Conservation (phyloP, 1,139 yeast species). For the Torulaspora pretoriensis region DNA sequence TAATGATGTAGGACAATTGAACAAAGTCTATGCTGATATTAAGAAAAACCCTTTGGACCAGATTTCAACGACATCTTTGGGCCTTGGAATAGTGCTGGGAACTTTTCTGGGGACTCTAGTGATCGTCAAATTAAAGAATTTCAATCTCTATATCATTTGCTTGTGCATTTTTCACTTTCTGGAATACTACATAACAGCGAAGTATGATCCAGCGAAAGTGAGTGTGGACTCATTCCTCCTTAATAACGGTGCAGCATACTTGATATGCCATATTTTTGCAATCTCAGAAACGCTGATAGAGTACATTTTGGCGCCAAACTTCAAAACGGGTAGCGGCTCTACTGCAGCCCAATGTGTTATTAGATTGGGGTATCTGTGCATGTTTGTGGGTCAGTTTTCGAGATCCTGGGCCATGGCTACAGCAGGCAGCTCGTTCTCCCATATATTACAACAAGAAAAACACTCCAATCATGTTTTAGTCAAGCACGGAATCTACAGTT, state of each 20-base stretch:
- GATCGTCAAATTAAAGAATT: slow-evolving; percentile 35
- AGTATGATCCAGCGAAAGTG: slow-evolving; percentile 61
- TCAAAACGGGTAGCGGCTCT: slow-evolving; percentile 22
- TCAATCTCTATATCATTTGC: slow-evolving; percentile 49
- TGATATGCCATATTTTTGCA: slow-evolving; percentile 58
- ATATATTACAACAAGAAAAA: slow-evolving; percentile 58
- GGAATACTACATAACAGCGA: slow-evolving; percentile 76
- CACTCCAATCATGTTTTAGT: slow-evolving; percentile 58
- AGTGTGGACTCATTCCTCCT: slow-evolving; percentile 74
- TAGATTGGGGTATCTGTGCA: slow-evolving; percentile 45
- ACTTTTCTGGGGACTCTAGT: slow-evolving; percentile 35
- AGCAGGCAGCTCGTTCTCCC: slow-evolving; percentile 86
- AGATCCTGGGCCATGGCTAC: slow-evolving; percentile 81
- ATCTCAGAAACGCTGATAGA: slow-evolving; percentile 46
- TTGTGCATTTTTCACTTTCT: slow-evolving; percentile 68
- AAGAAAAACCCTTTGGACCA: slow-evolving; percentile 37
- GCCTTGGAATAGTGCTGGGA: slow-evolving; percentile 43
- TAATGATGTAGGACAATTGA: neutral
- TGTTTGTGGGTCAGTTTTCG: slow-evolving; percentile 57
- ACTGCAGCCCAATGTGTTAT: slow-evolving; percentile 22
- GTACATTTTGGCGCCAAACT: slow-evolving; percentile 38
- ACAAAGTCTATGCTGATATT: slow-evolving; percentile 7
- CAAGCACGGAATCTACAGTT: slow-evolving; percentile 64
- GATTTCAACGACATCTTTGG: slow-evolving; percentile 41
- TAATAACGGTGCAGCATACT: slow-evolving; percentile 63